Evolutionary conservation across 1,139 yeast species (phyloP), one percentile per base, ranked within the genome.

Genomic region (Arxiozyma slooffiae): DNA sequence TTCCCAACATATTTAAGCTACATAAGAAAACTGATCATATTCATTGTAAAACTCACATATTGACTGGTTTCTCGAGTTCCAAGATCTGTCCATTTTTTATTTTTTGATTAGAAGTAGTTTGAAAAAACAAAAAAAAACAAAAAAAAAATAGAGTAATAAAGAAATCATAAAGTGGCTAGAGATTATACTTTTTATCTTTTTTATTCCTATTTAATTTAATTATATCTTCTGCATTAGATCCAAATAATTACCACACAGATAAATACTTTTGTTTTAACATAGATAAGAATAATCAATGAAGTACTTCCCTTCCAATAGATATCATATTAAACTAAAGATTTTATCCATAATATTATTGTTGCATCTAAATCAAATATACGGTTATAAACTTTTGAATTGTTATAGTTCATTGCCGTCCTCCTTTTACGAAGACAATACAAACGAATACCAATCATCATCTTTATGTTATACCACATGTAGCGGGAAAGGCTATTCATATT

Each of bases 401-500:
- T 71, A 55, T 56, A 55, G 67, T 17, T 57, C 67, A 11, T 49
- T 73, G 14, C 75, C 76, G 4, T 60, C 70, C 1, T 60, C 66
- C 9, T 77, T 70, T 45, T 53, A 57, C 4, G 61, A 64, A 23
- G 58, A 66, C 47, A 76, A 78, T 17, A 57, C 70, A 4, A 64
- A 70, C 49, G 59, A 52, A 34, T 79, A 60, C 54, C 85, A 80
- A 61, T 62, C 79, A 3, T 70, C 79, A 2, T 60, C 67, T 14
- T 57, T 68, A 47, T 81, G 86, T 63, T 56, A 69, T 4, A 47
- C 48, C 0, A 47, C 57, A 44, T 80, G 86, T 62, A 64, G 73
- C 7, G 52, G 52, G n/a, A 49, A 47, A 18, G 66, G 67, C 37
- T 71, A 68, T 52, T 68, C 74, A 5, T 81, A 76, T 60, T 73